Evolutionary conservation across 2,329 filamentous ascomycete species (phyloP), one percentile per base, ranked within the genome.

Genomic region (Rachicladosporium sp.): DNA sequence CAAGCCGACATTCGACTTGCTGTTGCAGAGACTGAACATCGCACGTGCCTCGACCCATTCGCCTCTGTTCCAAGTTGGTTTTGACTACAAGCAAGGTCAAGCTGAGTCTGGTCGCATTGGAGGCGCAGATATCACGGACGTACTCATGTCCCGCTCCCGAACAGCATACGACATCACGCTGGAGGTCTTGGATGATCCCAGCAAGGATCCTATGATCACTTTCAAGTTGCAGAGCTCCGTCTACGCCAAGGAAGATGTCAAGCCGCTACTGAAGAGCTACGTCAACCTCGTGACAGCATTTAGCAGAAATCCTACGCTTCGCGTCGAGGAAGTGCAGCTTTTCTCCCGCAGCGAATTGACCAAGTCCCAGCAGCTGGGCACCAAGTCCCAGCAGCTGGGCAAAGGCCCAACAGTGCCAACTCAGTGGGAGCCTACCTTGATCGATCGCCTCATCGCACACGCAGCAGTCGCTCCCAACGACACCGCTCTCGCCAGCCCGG

Each of bases 61-160:
- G n/a, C 61, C 62, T 2, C 42, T 65, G 3, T 62, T 63, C 42
- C 62, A 65, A 35, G 51, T 50, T 2, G 52, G 53, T 23, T 44
- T 63, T 30, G 52, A 64, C 39, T 58, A 61, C 41, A 45, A 36
- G 34, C 34, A 36, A 27, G 34, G 19, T 19, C 10, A 36, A 8
- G 9, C 34, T 4, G 34, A 29, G 34, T 19, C 12, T 21, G 34
- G 19, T 27, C 23, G 7, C 13, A 36, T 29, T 11, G 34, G 34
- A 19, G 13, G 11, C 2, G 13, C 19, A 4, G 29, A 11, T 27
- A 36, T 36, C 10, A 13, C 11, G 3, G 34, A 27, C n/a, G 15
- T 8, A n/a, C 10, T 12, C 21, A 36, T 23, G 23, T 23, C 34
- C 1, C 12, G 21, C 27, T n/a, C 4, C 9, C 13, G 21, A 12